Conservation (phyloP, 2,329 filamentous ascomycete genomes). For the Aspergillus felis region DNA sequence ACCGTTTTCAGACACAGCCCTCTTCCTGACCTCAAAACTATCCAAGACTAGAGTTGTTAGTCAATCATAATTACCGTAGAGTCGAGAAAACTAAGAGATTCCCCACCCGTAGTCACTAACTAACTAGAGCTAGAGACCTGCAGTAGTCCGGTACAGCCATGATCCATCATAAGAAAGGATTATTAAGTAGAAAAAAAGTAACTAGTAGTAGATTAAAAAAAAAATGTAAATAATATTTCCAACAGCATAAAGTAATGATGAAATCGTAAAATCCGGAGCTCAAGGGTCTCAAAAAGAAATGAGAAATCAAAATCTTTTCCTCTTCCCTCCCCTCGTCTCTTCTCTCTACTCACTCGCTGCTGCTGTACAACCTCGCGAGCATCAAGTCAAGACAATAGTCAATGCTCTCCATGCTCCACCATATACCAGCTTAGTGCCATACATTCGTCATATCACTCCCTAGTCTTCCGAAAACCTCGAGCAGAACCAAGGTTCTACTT, state of each 20-base stretch:
- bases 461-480: background rate
- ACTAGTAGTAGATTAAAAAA: background rate
- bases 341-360: background rate
- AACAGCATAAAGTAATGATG: background rate
- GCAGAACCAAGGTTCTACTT: background rate
- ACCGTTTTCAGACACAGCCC: background rate
- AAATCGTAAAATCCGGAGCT: background rate
- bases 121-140: background rate
- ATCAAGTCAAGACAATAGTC: background rate
- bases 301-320: background rate
- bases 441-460: background rate
- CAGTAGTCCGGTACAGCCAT: background rate
- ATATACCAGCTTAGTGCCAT: too few species aligned
- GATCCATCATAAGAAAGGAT: background rate
- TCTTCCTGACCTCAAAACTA: background rate
- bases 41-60: background rate
- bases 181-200: background rate
- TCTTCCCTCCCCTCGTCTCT: background rate
- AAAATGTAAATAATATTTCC: background rate
- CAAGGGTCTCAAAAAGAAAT: background rate
- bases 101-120: background rate
- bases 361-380: background rate
- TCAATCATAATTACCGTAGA: background rate
- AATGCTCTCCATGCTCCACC: slow-evolving; percentile 9
- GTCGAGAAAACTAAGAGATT: background rate